Conservation (phyloP, 2,329 filamentous ascomycete species). For the Aspergillus persii region DNA sequence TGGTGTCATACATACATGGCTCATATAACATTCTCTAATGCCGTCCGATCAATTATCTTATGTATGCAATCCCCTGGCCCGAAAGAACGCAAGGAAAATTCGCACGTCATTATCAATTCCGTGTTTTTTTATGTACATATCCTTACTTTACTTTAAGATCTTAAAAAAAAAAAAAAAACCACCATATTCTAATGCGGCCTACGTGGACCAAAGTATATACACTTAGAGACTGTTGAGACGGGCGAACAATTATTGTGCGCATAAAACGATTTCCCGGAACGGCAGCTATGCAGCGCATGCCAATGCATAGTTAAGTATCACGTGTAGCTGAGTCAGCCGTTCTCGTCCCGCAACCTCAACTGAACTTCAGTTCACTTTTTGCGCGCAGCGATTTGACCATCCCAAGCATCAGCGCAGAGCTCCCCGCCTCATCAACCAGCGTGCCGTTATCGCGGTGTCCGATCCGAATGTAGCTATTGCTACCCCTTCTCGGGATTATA, state of each 20-base stretch:
- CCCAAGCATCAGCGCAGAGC: constrained; percentile 19
- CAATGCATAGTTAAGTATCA: background rate
- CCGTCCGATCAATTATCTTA: no score
- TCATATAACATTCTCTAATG: no score
- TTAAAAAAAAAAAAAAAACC: no score
- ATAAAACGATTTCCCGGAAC: background rate
- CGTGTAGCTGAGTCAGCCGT: background rate
- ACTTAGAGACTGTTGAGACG: no score
- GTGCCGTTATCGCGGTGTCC: constrained; percentile 29
- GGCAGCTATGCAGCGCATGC: background rate
- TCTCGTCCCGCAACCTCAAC: constrained; percentile 10
- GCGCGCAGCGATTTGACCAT: constrained; percentile 6
- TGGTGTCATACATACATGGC: no score
- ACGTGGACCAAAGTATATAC: no score
- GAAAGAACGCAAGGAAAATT: no score
- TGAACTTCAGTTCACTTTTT: constrained; percentile 1
- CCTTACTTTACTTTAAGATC: no score
- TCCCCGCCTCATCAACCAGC: constrained; percentile 21
- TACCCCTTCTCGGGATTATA: constrained; percentile 27
- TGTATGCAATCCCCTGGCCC: no score
- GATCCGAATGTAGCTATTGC: constrained; percentile 37
- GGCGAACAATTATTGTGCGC: background rate
- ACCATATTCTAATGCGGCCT: no score
- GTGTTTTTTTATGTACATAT: no score
- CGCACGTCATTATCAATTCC: no score